A percentile compares a stretch with the other conserved stretches of the same genome.
Evolutionary conservation across 2,329 filamentous ascomycete species (phyloP).

Genomic region (Hansfordia pulvinata): DNA sequence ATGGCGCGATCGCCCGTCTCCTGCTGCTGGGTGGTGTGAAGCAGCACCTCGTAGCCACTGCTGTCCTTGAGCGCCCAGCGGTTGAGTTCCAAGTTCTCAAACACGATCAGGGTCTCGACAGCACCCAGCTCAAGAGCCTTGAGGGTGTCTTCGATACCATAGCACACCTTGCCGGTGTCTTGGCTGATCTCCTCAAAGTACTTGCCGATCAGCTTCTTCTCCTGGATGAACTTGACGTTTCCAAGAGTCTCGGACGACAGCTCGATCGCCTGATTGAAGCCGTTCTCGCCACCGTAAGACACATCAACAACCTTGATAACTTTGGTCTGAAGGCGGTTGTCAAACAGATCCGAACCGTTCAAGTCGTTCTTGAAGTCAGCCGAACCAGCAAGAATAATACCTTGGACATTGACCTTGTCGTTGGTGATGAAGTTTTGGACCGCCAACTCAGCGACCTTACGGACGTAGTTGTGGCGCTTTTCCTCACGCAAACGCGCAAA

Average conservation of each 20-base stretch:
- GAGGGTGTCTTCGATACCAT: constrained; percentile 93
- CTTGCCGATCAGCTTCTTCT: constrained; percentile 98
- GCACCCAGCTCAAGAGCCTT: constrained; percentile 95
- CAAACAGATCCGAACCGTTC: constrained; percentile 95
- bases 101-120: constrained; percentile 88
- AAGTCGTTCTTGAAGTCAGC: constrained; percentile 99
- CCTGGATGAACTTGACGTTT: constrained; percentile 99
- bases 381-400: constrained; percentile 87
- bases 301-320: constrained; percentile 99
- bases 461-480: constrained; percentile 99
- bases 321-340: constrained; percentile 79
- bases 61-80: constrained; percentile 82
- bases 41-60: constrained; percentile 54
- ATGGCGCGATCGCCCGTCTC: constrained; percentile 61
- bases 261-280: constrained; percentile 99
- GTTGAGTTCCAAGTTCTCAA: constrained; percentile 91
- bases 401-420: constrained; percentile 96
- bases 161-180: constrained; percentile 93
- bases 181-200: constrained; percentile 99
- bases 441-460: constrained; percentile 93
- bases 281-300: constrained; percentile 97
- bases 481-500: constrained; percentile 98
- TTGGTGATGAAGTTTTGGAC: constrained; percentile 98
- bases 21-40: constrained; percentile 82
- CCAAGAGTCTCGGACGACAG: constrained; percentile 86